Evolutionary conservation across 2,329 filamentous ascomycete species (phyloP), one percentile per base, ranked within the genome.

Genomic region (Microdochium nivale): DNA sequence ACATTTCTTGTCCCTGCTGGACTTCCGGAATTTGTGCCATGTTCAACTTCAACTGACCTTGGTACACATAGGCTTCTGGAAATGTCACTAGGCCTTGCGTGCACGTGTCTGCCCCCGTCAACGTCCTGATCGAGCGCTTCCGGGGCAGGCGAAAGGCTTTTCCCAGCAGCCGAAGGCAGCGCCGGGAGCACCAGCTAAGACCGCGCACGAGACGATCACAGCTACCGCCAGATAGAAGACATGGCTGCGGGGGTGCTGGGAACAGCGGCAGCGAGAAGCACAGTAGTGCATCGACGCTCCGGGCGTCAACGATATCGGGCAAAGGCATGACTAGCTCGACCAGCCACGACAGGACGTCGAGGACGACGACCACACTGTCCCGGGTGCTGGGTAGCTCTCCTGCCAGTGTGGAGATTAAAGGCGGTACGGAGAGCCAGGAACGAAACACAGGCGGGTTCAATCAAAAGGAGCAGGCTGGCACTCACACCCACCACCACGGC

Each of bases 41-140:
- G 5, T 24, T 24, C 21, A 7, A 7, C 27, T 51, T 2, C n/a
- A n/a, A n/a, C 21, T 21, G 27, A n/a, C 37, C 25, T 49, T 19
- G 8, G 33, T 46, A 2, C 16, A 9, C 27, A 37, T 49, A 56
- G 56, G 8, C 52, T 53, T 1, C 49, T 62, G 25, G 61, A 64
- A 47, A 48, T 63, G 3, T 53, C 54, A 10, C 63, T 65, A 25
- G 62, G 61, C 8, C 48, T 64, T 3, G 48, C 59, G 7, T 64
- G 62, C 48, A 56, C 62, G n/a, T 64, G 61, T 49, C 51, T 64
- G 3, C 63, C 62, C 7, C 59, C 4, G 43, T 57, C 32, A 60
- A 60, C 49, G 43, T 60, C 32, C 46, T 63, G 16, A 21, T 51
- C 9, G 51, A 56, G 37, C 40, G 40, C 40, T 7, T 44, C 5